Evolutionary conservation across 2,329 filamentous ascomycete genomes (phyloP).

Genomic region (Mycosphaerella sp.): DNA sequence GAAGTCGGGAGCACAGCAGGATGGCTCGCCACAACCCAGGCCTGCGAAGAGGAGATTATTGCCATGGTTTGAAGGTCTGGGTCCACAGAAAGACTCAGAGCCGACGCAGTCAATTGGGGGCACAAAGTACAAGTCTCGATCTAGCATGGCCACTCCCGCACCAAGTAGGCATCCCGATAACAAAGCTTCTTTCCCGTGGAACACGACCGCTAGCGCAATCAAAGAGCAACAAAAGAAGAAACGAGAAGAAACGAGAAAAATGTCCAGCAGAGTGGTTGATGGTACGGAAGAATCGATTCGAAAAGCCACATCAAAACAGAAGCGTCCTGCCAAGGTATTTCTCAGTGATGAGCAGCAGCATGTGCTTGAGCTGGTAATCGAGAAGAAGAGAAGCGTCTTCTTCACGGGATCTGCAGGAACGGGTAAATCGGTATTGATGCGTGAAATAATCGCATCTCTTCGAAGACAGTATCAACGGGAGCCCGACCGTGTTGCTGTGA

Average conservation of each 20-base stretch:
- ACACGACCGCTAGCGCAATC: constrained; percentile 64
- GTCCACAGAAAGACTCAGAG: constrained; percentile 23
- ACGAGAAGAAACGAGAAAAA: constrained; percentile 56
- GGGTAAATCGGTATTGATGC: constrained; percentile 92
- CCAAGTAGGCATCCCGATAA: constrained; percentile 29
- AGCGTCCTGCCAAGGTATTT: constrained; percentile 53
- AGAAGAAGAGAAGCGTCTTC: constrained; percentile 81
- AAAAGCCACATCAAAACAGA: constrained; percentile 41
- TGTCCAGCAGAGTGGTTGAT: constrained; percentile 40
- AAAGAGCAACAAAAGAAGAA: constrained; percentile 73
- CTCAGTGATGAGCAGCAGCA: constrained; percentile 81
- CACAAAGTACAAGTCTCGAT: constrained; percentile 11
- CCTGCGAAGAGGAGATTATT: constrained; percentile 58
- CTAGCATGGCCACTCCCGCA: constrained; percentile 37
- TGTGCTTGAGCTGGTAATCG: constrained; percentile 74
- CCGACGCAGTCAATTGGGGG: constrained; percentile 7
- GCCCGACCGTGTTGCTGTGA: constrained; percentile 81
- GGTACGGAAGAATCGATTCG: constrained; percentile 44
- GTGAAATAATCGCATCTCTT: constrained; percentile 77
- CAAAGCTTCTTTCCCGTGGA: constrained; percentile 53
- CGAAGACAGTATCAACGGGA: constrained; percentile 70
- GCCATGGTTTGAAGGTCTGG: constrained; percentile 49
- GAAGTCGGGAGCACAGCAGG: not conserved
- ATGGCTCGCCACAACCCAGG: constrained; percentile 27
- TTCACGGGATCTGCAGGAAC: constrained; percentile 94